A percentile compares a stretch with the other conserved stretches of the same genome.
These are phyloP conservation scores for Omphalea diandra DNA, from an alignment of 441 rosid genomes.

Conservation along the genomic window DNA sequence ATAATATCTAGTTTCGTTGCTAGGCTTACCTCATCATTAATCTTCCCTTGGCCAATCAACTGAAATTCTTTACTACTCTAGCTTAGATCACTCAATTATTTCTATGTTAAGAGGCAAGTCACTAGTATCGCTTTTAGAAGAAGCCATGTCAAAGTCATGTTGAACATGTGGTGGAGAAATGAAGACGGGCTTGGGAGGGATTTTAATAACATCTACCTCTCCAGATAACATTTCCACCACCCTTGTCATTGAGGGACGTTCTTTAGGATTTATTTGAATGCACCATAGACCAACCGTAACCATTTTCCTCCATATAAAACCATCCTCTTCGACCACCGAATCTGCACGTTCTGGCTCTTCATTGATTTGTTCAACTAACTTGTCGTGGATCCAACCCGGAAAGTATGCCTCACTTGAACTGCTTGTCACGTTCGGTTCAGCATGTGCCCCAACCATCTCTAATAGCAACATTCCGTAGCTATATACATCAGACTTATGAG, in stretches of 20 bases:
- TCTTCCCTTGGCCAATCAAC: too few species aligned
- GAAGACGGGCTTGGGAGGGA: conserved; percentile 39
- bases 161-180: conserved; percentile 18
- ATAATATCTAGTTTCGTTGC: too few species aligned
- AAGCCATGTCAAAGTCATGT: neutral
- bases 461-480: conserved; percentile 46
- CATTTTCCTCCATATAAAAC: conserved; percentile 27
- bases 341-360: conserved; percentile 1
- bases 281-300: conserved; percentile 40
- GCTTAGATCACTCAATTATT: neutral
- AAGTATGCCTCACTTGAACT: conserved; percentile 28
- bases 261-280: conserved; percentile 42
- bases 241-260: too few species aligned
- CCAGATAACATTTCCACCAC: conserved; percentile 39
- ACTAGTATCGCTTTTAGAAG: conserved; percentile 7
- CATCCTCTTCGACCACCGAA: neutral
- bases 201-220: conserved; percentile 22
- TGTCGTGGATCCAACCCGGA: conserved; percentile 33
- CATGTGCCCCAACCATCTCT: conserved; percentile 31
- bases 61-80: too few species aligned
- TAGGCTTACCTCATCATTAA: too few species aligned
- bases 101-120: neutral
- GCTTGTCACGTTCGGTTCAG: neutral
- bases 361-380: too few species aligned
- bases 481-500: conserved; percentile 40